phyloP scores from a whole-genome alignment of 768 basidiomycete species.

The Hirschioporus abietinus region DNA sequence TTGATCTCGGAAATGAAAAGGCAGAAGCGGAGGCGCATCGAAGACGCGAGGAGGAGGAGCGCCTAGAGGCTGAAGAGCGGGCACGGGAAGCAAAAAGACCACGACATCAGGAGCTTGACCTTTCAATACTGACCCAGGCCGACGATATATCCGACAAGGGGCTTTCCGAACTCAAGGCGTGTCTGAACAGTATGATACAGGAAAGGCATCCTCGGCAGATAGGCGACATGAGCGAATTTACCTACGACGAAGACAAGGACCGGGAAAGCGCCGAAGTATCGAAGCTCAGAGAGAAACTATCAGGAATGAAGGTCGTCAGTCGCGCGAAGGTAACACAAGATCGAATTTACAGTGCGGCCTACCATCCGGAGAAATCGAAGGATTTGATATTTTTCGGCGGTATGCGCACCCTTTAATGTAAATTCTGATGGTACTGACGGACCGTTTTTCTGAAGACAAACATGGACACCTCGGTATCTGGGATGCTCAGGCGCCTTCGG shows the following conservation, averaged over 20 bases:
- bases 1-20: conserved; percentile 21
- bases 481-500: conserved; percentile 70
- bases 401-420: conserved; percentile 21
- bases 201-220: conserved; percentile 32
- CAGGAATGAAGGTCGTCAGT: conserved; percentile 57
- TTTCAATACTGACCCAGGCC: conserved; percentile 44
- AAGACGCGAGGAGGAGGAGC: conserved; percentile 55
- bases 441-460: conserved; percentile 48
- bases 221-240: conserved; percentile 47
- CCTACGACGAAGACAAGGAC: conserved; percentile 38
- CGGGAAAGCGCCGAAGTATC: conserved; percentile 43
- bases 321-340: conserved; percentile 77
- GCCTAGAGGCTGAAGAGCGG: conserved; percentile 55
- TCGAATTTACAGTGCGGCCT: conserved; percentile 71
- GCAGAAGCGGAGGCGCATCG: conserved; percentile 46
- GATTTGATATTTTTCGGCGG: conserved; percentile 88
- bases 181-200: conserved; percentile 37
- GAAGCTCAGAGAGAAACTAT: conserved; percentile 49
- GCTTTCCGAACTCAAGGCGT: conserved; percentile 37
- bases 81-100: conserved; percentile 61
- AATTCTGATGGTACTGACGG: neutral
- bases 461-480: conserved; percentile 80
- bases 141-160: conserved; percentile 44
- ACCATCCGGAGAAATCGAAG: conserved; percentile 74
- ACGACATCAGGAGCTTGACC: conserved; percentile 59